Percentiles rank a stretch among this genome's conserved stretches.
Evolutionary conservation across 495 filamentous ascomycete species (phyloP).

Genomic region (Geoglossum glabrum): DNA sequence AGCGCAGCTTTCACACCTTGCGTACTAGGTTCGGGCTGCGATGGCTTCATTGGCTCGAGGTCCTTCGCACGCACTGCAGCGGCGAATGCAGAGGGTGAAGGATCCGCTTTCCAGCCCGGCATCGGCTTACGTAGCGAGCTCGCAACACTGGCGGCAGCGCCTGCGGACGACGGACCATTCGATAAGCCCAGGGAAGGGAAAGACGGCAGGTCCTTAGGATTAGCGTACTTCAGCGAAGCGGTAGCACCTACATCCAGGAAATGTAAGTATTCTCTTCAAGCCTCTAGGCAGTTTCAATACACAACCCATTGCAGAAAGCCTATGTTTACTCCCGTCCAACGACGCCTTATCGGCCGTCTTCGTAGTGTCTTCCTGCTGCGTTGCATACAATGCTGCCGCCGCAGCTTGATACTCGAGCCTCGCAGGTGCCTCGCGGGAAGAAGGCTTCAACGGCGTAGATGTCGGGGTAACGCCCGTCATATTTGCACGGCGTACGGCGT

Average conservation of each 20-base stretch:
- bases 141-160: slow-evolving; percentile 51
- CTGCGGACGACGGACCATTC: slow-evolving; percentile 43
- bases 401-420: slow-evolving; percentile 16
- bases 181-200: slow-evolving; percentile 43
- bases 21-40: slow-evolving; percentile 32
- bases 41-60: slow-evolving; percentile 34
- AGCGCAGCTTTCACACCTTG: slow-evolving; percentile 55
- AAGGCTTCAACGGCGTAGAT: too few relatives aligned
- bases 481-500: too few relatives aligned
- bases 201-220: slow-evolving; percentile 43
- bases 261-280: background rate
- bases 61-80: slow-evolving; percentile 51
- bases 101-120: slow-evolving; percentile 38
- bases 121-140: slow-evolving; percentile 44
- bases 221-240: slow-evolving; percentile 45
- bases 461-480: too few relatives aligned
- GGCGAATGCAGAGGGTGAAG: slow-evolving; percentile 40
- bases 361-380: slow-evolving; percentile 9
- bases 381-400: slow-evolving; percentile 22
- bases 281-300: background rate
- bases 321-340: slow-evolving; percentile 24
- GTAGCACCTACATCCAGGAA: slow-evolving; percentile 26
- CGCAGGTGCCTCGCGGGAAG: too few relatives aligned
- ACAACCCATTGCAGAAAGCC: slow-evolving; percentile 33
- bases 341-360: slow-evolving; percentile 11